These are phyloP conservation scores for Termitomyces titanicus DNA, from an alignment of 768 basidiomycete species.

Conservation along the genomic window DNA sequence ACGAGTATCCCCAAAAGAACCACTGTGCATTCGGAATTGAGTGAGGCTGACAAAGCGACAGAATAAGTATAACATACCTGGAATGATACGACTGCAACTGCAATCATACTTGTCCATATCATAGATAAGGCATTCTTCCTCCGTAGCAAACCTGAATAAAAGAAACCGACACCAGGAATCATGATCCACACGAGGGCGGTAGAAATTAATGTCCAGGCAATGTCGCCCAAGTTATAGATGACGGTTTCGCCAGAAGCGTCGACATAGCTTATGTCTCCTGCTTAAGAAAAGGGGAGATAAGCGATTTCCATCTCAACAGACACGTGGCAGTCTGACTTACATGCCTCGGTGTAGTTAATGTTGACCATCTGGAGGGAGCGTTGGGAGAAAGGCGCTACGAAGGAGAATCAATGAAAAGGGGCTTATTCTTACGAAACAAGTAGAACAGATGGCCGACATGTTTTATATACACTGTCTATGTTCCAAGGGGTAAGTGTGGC, in stretches of 20 bases:
- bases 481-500: conserved; percentile 8
- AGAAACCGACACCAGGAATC: conserved; percentile 83
- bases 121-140: conserved; percentile 93
- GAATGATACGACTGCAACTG: conserved; percentile 77
- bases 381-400: background rate
- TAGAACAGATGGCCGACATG: background rate
- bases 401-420: background rate
- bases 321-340: conserved; percentile 13
- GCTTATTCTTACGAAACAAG: background rate
- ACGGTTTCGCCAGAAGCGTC: conserved; percentile 25
- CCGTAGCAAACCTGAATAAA: conserved; percentile 88
- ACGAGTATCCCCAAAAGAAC: conserved; percentile 97
- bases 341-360: conserved; percentile 23
- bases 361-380: conserved; percentile 24
- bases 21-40: conserved; percentile 51
- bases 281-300: conserved; percentile 19
- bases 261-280: conserved; percentile 31
- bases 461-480: conserved; percentile 7
- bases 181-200: conserved; percentile 85
- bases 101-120: conserved; percentile 78
- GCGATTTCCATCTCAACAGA: background rate
- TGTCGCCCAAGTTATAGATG: conserved; percentile 47
- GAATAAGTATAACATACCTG: conserved; percentile 49
- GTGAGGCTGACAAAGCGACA: background rate
- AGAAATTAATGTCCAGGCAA: conserved; percentile 57